Evolutionary conservation across 805 yeast genomes (phyloP).

Genomic region (Millerozyma acaciae): DNA sequence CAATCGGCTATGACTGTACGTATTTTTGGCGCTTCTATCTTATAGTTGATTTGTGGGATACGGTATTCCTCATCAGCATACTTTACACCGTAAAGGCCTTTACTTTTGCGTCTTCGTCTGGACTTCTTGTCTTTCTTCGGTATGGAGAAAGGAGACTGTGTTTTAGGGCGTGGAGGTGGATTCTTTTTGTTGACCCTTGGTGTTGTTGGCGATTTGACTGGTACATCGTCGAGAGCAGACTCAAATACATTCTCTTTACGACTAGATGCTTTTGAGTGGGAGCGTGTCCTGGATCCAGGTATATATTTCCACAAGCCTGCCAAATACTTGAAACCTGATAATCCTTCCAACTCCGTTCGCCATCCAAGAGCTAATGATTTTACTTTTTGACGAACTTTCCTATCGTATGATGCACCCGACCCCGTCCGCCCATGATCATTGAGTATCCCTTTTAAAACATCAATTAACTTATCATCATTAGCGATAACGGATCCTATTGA

Average conservation of each 20-base stretch:
- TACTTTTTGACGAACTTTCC: conserved; percentile 45
- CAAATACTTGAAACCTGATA: conserved; percentile 47
- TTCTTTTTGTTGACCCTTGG: conserved; percentile 1
- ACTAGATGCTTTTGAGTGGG: conserved; percentile 7
- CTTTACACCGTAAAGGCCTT: conserved; percentile 12
- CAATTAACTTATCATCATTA: conserved; percentile 64
- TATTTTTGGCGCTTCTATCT: conserved; percentile 71
- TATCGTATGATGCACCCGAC: conserved; percentile 31
- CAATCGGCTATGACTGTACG: conserved; percentile 68
- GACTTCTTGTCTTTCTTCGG: conserved; percentile 9
- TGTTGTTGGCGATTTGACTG: not conserved
- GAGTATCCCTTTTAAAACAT: conserved; percentile 53
- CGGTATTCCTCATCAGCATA: conserved; percentile 49
- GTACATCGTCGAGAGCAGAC: conserved; percentile 2
- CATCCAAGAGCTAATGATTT: conserved; percentile 59
- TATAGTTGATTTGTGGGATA: conserved; percentile 66
- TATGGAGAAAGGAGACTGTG: conserved; percentile 18
- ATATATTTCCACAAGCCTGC: conserved; percentile 43
- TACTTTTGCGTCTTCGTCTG: conserved; percentile 13
- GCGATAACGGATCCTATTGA: conserved; percentile 45
- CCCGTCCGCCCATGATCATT: conserved; percentile 35
- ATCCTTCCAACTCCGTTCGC: conserved; percentile 53
- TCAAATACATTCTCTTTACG: conserved; percentile 5
- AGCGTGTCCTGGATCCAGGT: conserved; percentile 28
- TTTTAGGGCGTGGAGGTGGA: conserved; percentile 25